phyloP scores from a whole-genome alignment of 2,329 filamentous ascomycete species.

The Epichloe amarillans region DNA sequence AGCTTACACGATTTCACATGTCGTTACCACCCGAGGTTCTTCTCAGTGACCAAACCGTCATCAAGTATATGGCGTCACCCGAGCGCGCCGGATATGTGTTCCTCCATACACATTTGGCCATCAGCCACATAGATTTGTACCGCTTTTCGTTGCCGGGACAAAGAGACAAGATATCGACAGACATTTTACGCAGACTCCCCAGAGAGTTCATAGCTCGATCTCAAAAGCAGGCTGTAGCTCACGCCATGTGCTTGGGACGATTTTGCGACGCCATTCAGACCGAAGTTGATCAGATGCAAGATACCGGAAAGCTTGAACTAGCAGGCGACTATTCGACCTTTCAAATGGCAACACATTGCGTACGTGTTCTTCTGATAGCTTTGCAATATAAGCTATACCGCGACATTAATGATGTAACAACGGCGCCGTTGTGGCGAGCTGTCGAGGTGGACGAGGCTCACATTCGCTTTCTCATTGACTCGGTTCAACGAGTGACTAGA shows the following conservation, averaged over 20 bases:
- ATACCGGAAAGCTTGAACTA: conserved; percentile 13
- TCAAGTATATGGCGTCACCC: conserved; percentile 16
- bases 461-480: conserved; percentile 20
- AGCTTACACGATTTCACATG: conserved; percentile 23
- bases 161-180: conserved; percentile 18
- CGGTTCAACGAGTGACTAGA: conserved; percentile 20
- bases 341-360: conserved; percentile 18
- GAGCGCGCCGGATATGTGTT: conserved; percentile 23
- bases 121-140: conserved; percentile 26
- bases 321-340: conserved; percentile 19
- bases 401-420: conserved; percentile 21
- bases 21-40: conserved; percentile 21
- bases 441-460: conserved; percentile 19
- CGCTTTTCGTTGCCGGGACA: conserved; percentile 24
- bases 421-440: conserved; percentile 23
- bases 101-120: conserved; percentile 23
- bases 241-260: conserved; percentile 22
- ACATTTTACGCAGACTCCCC: conserved; percentile 22
- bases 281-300: conserved; percentile 14
- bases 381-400: conserved; percentile 22
- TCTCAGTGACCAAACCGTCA: conserved; percentile 21
- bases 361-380: conserved; percentile 22
- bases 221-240: conserved; percentile 26
- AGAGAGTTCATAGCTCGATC: conserved; percentile 22
- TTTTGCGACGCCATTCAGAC: conserved; percentile 23